Conservation (phyloP, 306 rosid genomes). For the Parietaria judaica region DNA sequence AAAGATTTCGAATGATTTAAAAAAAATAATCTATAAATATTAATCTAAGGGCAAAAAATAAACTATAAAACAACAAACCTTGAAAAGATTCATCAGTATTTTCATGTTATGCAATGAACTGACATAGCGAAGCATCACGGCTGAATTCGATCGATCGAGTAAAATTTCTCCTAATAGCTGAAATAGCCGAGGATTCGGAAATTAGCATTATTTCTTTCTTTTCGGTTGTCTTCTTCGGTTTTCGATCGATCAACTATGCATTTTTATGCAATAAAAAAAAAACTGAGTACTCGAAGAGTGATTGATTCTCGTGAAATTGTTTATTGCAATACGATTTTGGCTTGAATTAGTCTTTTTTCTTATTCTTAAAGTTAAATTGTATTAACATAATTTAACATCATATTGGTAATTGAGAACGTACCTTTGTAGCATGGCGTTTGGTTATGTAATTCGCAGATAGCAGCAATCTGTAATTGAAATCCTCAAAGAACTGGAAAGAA, state of each 20-base stretch:
- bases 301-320: too few species aligned
- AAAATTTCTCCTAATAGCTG: conserved; percentile 23
- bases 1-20: background rate
- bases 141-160: conserved; percentile 21
- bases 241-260: too few species aligned
- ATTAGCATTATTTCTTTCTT: too few species aligned
- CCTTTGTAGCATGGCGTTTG: conserved; percentile 33
- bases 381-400: too few species aligned
- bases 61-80: conserved; percentile 9
- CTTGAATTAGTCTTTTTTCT: too few species aligned
- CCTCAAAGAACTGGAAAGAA: conserved; percentile 29
- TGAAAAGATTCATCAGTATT: conserved; percentile 26
- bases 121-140: conserved; percentile 22
- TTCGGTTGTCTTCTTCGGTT: too few species aligned
- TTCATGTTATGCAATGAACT: conserved; percentile 22
- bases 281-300: too few species aligned
- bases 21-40: background rate
- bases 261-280: too few species aligned
- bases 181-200: background rate
- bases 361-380: too few species aligned
- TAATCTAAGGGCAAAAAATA: background rate
- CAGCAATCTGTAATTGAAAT: conserved; percentile 23
- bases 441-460: conserved; percentile 29
- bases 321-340: too few species aligned
- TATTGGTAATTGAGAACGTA: background rate